A percentile compares a stretch with the other conserved stretches of the same genome.
These are phyloP conservation scores for Elsinoe batatas DNA, from an alignment of 2,329 filamentous ascomycete species.

Conservation along the genomic window DNA sequence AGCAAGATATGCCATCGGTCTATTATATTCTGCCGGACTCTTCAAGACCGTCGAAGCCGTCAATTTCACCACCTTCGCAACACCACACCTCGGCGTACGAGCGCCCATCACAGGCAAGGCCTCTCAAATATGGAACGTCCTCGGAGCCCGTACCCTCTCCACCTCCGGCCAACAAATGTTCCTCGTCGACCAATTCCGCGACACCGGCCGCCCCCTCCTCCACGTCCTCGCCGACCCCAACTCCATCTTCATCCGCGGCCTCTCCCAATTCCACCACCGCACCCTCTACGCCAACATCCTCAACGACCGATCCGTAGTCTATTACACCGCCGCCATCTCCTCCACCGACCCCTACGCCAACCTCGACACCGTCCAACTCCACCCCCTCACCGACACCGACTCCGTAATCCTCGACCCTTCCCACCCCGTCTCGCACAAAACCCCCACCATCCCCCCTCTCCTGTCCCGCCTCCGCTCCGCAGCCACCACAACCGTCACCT, in stretches of 20 bases:
- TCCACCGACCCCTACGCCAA: conserved; percentile 68
- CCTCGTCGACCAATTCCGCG: conserved; percentile 72
- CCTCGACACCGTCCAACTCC: conserved; percentile 56
- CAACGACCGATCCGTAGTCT: conserved; percentile 73
- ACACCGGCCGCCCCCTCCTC: conserved; percentile 70
- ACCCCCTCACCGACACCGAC: conserved; percentile 63
- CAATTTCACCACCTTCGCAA: conserved; percentile 90
- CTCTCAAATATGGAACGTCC: conserved; percentile 55
- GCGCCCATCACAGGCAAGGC: conserved; percentile 35
- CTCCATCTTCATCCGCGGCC: conserved; percentile 74
- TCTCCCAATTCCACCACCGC: conserved; percentile 65
- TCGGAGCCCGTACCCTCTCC: conserved; percentile 72
- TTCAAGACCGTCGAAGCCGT: conserved; percentile 72
- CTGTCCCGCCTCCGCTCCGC: conserved; percentile 18
- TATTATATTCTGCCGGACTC: conserved; percentile 70
- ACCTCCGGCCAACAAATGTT: conserved; percentile 82
- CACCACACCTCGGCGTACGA: conserved; percentile 54
- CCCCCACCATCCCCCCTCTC: conserved; percentile 15
- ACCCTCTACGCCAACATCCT: conserved; percentile 77
- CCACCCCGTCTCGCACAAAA: conserved; percentile 47
- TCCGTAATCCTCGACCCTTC: conserved; percentile 63
- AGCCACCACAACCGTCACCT: conserved; percentile 34
- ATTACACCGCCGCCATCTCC: conserved; percentile 73
- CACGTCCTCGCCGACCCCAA: conserved; percentile 71
- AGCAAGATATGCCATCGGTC: conserved; percentile 73